These are phyloP conservation scores for Diatrype stigma DNA, from an alignment of 2,329 filamentous ascomycete genomes.

Conservation along the genomic window DNA sequence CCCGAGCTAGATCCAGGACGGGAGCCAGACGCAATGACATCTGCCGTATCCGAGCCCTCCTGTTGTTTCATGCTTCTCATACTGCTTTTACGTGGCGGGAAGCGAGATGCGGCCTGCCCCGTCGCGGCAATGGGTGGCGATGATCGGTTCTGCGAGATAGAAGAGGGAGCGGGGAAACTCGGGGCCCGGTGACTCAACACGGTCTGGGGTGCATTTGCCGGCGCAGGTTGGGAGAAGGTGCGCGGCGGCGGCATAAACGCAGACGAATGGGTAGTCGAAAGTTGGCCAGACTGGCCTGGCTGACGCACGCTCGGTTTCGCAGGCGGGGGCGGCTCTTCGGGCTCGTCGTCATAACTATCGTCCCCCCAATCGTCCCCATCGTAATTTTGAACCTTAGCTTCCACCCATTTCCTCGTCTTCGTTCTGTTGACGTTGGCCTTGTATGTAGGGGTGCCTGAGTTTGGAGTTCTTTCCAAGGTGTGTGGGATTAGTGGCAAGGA, in stretches of 20 bases:
- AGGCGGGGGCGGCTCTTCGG: conserved; percentile 38
- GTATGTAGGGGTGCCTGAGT: conserved; percentile 42
- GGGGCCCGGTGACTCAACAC: conserved; percentile 18
- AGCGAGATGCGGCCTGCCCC: conserved; percentile 35
- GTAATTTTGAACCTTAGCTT: conserved; percentile 81
- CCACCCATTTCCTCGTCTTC: conserved; percentile 93
- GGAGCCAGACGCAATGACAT: conserved; percentile 16
- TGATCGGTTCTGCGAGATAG: conserved; percentile 13
- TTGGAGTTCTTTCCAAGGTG: conserved; percentile 13
- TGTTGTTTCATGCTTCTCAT: conserved; percentile 54
- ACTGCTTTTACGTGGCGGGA: conserved; percentile 60
- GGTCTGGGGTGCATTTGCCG: conserved; percentile 11
- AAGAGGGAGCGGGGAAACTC: conserved; percentile 22
- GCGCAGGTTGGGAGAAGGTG: conserved; percentile 20
- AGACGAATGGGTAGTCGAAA: conserved; percentile 11
- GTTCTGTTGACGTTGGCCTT: conserved; percentile 82
- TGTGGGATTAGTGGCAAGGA: conserved; percentile 9
- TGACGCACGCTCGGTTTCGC: conserved; percentile 40
- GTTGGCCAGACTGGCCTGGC: conserved; percentile 28
- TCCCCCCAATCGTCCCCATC: conserved; percentile 92
- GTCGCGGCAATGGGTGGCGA: conserved; percentile 8
- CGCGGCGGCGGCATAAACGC: conserved; percentile 21
- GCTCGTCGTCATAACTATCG: conserved; percentile 59
- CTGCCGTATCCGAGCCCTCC: conserved; percentile 25
- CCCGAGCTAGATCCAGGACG: conserved; percentile 24